Base-by-base conservation (phyloP, 2,329 filamentous ascomycete genomes). In the Pseudogymnoascus sp. region DNA sequence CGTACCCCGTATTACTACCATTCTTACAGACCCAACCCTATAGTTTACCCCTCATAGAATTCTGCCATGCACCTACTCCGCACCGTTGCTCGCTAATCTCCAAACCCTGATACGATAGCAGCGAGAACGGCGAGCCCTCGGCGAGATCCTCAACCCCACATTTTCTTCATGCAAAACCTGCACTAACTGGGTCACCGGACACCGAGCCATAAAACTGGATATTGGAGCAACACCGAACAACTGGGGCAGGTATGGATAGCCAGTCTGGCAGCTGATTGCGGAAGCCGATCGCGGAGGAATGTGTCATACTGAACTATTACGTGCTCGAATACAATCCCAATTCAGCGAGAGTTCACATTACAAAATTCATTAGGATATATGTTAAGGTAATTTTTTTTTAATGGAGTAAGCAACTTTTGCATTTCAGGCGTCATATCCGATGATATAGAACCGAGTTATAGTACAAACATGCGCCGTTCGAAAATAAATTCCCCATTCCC, bases 381-480 rank as follows among this genome's bases (percentile, higher is more conserved):
- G 26, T 53, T 31, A 10, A 53, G 46, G 26, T 50, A 50, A 28
- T 10, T 41, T 50, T 60, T 60, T 43, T 26, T 56, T 63, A 41
- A 53, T 53, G 46, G 59, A 61, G 66, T 67, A 64, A 65, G 43
- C 62, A 69, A 70, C 67, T 69, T 73, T 73, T 62, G 68, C 65
- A 72, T 71, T 72, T 70, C 68, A 66, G 68, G 64, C 66, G 65
- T 70, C 64, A 22, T 66, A 41, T 22, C 61, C 56, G 61, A 63
- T 62, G 63, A 68, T 67, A 66, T 66, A 70, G 65, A 53, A 53
- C 46, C 46, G 46, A 53, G 46, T 53, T 53, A 53, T 53, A 73
- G 71, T 68, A 65, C 73, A 74, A 71, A 74, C 37, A 67, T 71
- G 70, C 71, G 69, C 71, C 72, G 67, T 66, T 65, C 46, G 46